These are phyloP conservation scores for Chytriomyces hyalinus DNA, from an alignment of 192 early-diverging fungal species.

Conservation along the genomic window DNA sequence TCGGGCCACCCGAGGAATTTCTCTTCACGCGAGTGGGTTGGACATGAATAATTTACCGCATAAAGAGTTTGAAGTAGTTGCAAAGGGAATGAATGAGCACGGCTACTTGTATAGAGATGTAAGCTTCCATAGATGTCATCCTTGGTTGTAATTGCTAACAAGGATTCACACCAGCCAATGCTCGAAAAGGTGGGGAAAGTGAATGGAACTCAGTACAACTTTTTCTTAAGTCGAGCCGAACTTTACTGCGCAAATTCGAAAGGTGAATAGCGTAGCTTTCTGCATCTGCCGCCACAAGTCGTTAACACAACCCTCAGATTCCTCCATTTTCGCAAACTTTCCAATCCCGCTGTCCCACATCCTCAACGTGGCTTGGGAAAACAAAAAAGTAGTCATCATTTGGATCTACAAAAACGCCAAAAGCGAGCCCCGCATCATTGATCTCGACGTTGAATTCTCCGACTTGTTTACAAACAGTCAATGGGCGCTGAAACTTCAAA, in stretches of 20 bases:
- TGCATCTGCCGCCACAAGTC: neutral
- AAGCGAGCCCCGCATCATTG: slow-evolving; percentile 13
- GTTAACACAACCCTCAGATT: slow-evolving; percentile 4
- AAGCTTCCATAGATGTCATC: neutral
- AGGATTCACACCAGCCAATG: slow-evolving; percentile 1
- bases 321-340: slow-evolving; percentile 8
- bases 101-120: slow-evolving; percentile 26
- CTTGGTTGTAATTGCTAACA: neutral
- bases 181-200: slow-evolving; percentile 28
- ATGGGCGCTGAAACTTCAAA: slow-evolving; percentile 21
- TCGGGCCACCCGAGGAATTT: neutral
- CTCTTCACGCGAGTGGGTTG: slow-evolving; percentile 8
- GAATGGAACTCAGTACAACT: neutral
- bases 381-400: slow-evolving; percentile 22
- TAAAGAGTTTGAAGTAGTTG: neutral
- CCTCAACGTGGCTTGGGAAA: slow-evolving; percentile 27
- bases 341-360: slow-evolving; percentile 19
- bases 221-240: slow-evolving; percentile 23
- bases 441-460: slow-evolving; percentile 19
- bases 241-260: slow-evolving; percentile 13
- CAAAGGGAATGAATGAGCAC: slow-evolving; percentile 23
- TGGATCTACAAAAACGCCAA: slow-evolving; percentile 16
- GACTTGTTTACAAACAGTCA: slow-evolving; percentile 26
- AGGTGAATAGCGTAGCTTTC: neutral
- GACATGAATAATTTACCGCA: neutral